Conservation (phyloP, 257 asterid species). For the Primulina tabacum region DNA sequence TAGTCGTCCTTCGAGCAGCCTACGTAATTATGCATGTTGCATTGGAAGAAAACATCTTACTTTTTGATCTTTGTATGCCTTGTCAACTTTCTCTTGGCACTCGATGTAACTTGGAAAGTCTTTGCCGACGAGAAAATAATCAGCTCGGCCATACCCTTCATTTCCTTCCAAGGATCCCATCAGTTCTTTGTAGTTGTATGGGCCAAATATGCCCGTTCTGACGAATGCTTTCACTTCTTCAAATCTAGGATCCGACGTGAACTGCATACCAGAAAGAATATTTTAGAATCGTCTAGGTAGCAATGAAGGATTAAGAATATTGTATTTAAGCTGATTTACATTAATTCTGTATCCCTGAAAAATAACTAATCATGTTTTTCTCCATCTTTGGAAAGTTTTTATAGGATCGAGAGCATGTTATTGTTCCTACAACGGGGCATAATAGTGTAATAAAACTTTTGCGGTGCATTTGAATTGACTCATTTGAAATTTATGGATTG, state of each 20-base stretch:
- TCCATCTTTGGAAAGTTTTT: no score
- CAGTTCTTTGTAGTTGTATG: slow-evolving; percentile 42
- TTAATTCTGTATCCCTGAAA: no score
- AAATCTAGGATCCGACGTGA: slow-evolving; percentile 54
- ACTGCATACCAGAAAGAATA: slow-evolving; percentile 32
- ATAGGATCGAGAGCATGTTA: no score
- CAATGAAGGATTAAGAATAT: background rate
- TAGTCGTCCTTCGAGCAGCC: no score
- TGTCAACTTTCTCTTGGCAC: slow-evolving; percentile 64
- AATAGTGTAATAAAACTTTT: no score
- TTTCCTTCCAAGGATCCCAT: slow-evolving; percentile 75
- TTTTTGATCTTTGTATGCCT: slow-evolving; percentile 56
- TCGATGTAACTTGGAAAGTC: slow-evolving; percentile 65
- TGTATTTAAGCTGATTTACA: no score
- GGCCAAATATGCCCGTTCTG: slow-evolving; percentile 47
- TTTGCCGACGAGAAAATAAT: slow-evolving; percentile 67
- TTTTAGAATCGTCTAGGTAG: background rate
- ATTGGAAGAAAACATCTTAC: slow-evolving; percentile 24
- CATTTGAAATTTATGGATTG: no score
- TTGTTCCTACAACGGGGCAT: no score
- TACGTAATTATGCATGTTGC: background rate
- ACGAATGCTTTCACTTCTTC: slow-evolving; percentile 59
- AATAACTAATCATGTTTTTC: no score
- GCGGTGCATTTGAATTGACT: no score
- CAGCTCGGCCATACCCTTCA: slow-evolving; percentile 65